phyloP scores from a whole-genome alignment of 176 grass and related monocot genomes.

The Triticum timopheevii region DNA sequence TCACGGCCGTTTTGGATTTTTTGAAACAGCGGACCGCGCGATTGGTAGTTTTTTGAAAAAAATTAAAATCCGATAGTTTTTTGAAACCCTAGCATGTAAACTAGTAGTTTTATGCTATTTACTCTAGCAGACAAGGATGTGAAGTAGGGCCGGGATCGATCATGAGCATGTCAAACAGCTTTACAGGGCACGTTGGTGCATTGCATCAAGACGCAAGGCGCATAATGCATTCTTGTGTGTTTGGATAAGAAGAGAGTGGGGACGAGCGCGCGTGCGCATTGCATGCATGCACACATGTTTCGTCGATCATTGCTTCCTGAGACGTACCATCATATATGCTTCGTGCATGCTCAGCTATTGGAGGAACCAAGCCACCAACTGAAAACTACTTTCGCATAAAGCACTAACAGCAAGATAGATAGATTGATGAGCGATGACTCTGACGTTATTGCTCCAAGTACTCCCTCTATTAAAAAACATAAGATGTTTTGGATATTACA shows the following conservation, averaged over 20 bases:
- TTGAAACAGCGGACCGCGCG: too few species aligned
- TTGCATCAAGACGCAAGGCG: background rate
- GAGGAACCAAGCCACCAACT: background rate
- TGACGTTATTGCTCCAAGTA: too few species aligned
- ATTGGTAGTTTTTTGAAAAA: too few species aligned
- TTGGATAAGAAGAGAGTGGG: slow-evolving; percentile 7
- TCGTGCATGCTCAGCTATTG: background rate
- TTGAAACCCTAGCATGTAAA: too few species aligned
- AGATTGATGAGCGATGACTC: too few species aligned
- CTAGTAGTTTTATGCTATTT: too few species aligned
- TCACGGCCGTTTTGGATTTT: too few species aligned
- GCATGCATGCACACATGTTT: background rate
- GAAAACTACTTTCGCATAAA: background rate
- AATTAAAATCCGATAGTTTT: too few species aligned
- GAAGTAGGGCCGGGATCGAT: background rate
- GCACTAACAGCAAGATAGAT: background rate
- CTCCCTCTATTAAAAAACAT: too few species aligned
- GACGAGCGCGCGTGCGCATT: background rate
- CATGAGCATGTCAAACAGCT: background rate
- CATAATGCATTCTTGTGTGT: background rate
- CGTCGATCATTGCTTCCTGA: background rate
- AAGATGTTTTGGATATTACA: too few species aligned
- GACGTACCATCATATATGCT: background rate
- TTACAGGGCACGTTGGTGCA: slow-evolving; percentile 1
- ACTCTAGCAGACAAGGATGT: background rate